Conservation (phyloP, 1,284 basidiomycete species). For the Fomitopsis pinicola region DNA sequence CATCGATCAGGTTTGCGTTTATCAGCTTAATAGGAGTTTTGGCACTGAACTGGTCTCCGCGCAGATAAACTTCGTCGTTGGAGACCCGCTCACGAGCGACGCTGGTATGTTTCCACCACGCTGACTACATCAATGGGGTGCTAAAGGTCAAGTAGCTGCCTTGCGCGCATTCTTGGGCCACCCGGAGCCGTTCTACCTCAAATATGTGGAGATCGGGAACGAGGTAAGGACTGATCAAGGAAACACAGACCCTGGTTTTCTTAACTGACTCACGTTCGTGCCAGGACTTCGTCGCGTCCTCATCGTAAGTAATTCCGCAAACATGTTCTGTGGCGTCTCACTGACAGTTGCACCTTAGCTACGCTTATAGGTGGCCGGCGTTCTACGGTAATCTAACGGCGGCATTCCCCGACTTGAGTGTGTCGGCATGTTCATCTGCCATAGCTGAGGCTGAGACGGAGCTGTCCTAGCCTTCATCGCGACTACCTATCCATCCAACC, state of each 20-base stretch:
- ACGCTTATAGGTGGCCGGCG: slow-evolving; percentile 57
- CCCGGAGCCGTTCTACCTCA: slow-evolving; percentile 53
- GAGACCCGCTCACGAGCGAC: slow-evolving; percentile 43
- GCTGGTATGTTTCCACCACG: slow-evolving; percentile 33
- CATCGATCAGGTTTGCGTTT: slow-evolving; percentile 49
- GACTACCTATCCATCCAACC: slow-evolving; percentile 43
- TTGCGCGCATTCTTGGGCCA: slow-evolving; percentile 61
- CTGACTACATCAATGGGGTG: neutral
- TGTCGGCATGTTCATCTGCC: slow-evolving; percentile 16
- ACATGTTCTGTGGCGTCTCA: too few relatives aligned
- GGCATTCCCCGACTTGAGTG: slow-evolving; percentile 59
- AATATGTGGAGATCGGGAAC: slow-evolving; percentile 64
- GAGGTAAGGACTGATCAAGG: slow-evolving; percentile 32
- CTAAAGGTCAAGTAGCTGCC: slow-evolving; percentile 39
- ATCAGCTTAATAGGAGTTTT: neutral
- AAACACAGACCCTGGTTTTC: neutral
- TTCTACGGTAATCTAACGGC: slow-evolving; percentile 52
- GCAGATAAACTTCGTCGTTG: slow-evolving; percentile 70
- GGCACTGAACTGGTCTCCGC: neutral
- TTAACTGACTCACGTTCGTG: slow-evolving; percentile 8
- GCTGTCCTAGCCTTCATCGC: slow-evolving; percentile 36
- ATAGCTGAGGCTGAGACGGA: neutral
- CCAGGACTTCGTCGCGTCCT: slow-evolving; percentile 46
- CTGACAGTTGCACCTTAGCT: slow-evolving; percentile 29
- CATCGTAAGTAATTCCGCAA: too few relatives aligned